A percentile compares a stretch with the other conserved stretches of the same genome.
phyloP scores from a whole-genome alignment of 139 green algal species.

The Chlorella sp. region DNA sequence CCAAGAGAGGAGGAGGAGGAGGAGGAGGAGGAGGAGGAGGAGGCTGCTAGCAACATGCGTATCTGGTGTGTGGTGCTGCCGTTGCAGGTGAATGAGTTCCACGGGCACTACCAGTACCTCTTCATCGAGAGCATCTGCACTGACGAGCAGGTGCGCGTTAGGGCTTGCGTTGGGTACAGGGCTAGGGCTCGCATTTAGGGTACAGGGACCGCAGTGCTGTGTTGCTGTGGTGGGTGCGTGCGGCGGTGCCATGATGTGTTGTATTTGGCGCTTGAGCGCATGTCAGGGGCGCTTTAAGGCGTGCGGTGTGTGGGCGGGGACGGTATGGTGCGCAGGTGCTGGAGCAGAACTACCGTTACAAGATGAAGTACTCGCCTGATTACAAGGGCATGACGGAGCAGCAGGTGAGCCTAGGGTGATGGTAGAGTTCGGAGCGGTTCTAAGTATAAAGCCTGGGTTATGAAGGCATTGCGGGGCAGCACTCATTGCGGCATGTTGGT shows the following conservation, averaged over 20 bases:
- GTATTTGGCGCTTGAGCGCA: background rate
- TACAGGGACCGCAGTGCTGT: too few relatives aligned
- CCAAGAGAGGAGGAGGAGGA: too few relatives aligned
- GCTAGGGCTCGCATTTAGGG: too few relatives aligned
- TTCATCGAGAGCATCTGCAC: constrained; percentile 97
- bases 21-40: too few relatives aligned
- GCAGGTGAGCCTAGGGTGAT: constrained; percentile 5
- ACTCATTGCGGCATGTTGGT: too few relatives aligned
- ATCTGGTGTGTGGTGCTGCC: too few relatives aligned
- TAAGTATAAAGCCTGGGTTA: too few relatives aligned
- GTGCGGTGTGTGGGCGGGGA: too few relatives aligned
- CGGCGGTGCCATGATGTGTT: background rate
- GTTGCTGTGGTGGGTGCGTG: background rate
- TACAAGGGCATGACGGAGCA: constrained; percentile 58
- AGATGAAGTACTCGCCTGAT: constrained; percentile 83
- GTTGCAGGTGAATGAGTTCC: constrained; percentile 57
- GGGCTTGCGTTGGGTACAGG: too few relatives aligned
- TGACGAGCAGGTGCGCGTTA: constrained; percentile 55
- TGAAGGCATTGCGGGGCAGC: too few relatives aligned
- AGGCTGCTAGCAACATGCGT: too few relatives aligned
- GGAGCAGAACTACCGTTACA: constrained; percentile 83
- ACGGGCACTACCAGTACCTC: constrained; percentile 78
- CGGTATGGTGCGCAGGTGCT: too few relatives aligned
- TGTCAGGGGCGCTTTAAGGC: background rate
- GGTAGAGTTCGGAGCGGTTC: background rate